Evolutionary conservation across 2,329 filamentous ascomycete species (phyloP).

Genomic region (Pseudopyrenochaeta lycopersici): DNA sequence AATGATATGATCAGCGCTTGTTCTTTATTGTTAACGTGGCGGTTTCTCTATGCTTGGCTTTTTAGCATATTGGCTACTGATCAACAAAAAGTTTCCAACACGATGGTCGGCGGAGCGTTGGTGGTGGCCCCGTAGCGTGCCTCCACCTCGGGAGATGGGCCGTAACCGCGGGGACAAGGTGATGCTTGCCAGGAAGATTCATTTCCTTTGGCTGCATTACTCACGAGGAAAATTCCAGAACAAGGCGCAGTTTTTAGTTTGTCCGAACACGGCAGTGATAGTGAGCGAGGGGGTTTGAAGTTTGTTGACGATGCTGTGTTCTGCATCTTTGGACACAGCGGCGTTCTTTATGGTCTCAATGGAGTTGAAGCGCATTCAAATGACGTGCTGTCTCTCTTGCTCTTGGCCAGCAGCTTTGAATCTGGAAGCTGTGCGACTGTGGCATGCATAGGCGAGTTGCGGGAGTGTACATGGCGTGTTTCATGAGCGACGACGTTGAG

Average conservation of each 20-base stretch:
- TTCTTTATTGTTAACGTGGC: no score
- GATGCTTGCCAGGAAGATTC: slow-evolving; percentile 20
- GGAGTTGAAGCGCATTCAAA: slow-evolving; percentile 14
- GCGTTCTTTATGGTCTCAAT: slow-evolving; percentile 9
- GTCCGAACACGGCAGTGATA: background rate
- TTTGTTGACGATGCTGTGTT: slow-evolving; percentile 27
- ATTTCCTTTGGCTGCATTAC: slow-evolving; percentile 13
- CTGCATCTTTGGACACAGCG: slow-evolving; percentile 14
- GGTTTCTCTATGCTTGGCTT: no score
- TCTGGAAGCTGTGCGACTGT: slow-evolving; percentile 20
- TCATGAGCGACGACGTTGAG: slow-evolving; percentile 20
- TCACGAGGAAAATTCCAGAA: slow-evolving; percentile 1
- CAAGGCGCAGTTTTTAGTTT: background rate
- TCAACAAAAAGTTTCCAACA: slow-evolving; percentile 20
- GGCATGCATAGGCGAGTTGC: slow-evolving; percentile 16
- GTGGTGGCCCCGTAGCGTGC: slow-evolving; percentile 23
- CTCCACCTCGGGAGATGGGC: slow-evolving; percentile 22
- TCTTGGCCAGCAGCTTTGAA: slow-evolving; percentile 13
- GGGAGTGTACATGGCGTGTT: slow-evolving; percentile 32
- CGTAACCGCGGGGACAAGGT: slow-evolving; percentile 28
- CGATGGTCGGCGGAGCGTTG: slow-evolving; percentile 22
- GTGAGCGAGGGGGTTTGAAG: slow-evolving; percentile 3
- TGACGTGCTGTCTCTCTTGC: slow-evolving; percentile 27
- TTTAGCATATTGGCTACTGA: no score
- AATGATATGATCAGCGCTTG: no score